Evolutionary conservation across 169 alveolate species (phyloP).

Genomic region (Plasmodium reichenowi): DNA sequence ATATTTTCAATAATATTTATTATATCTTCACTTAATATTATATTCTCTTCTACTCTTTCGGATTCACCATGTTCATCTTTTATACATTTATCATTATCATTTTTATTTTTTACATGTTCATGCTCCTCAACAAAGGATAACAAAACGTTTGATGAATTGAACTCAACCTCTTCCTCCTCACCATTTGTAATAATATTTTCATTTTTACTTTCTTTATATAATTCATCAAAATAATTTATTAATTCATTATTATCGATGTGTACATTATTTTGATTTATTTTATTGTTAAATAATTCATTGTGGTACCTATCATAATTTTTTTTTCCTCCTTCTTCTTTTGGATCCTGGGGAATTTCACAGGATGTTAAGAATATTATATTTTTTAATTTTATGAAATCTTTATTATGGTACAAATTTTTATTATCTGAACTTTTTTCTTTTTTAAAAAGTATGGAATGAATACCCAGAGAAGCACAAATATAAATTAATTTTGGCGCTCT

Average conservation of each 20-base stretch:
- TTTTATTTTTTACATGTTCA: too few species aligned
- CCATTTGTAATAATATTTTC: too few species aligned
- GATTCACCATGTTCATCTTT: background rate
- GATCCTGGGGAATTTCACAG: slow-evolving; percentile 14
- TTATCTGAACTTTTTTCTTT: too few species aligned
- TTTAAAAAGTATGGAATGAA: slow-evolving; percentile 9
- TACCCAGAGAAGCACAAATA: slow-evolving; percentile 1
- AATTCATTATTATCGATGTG: too few species aligned
- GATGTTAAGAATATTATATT: slow-evolving; percentile 5
- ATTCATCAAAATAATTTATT: too few species aligned
- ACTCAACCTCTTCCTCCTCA: too few species aligned
- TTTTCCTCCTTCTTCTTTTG: background rate
- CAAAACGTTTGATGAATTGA: too few species aligned
- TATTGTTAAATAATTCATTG: too few species aligned
- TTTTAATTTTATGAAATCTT: slow-evolving; percentile 14
- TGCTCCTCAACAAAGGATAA: too few species aligned
- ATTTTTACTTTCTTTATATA: too few species aligned
- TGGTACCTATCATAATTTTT: too few species aligned
- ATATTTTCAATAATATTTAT: slow-evolving; percentile 71
- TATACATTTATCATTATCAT: background rate
- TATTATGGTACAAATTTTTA: background rate
- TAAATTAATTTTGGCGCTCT: slow-evolving; percentile 15
- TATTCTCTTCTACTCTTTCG: background rate
- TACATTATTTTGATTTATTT: too few species aligned
- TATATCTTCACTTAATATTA: slow-evolving; percentile 37